Base-by-base conservation (phyloP, 176 grass and related monocot genomes). In the Pontederia crassipes region DNA sequence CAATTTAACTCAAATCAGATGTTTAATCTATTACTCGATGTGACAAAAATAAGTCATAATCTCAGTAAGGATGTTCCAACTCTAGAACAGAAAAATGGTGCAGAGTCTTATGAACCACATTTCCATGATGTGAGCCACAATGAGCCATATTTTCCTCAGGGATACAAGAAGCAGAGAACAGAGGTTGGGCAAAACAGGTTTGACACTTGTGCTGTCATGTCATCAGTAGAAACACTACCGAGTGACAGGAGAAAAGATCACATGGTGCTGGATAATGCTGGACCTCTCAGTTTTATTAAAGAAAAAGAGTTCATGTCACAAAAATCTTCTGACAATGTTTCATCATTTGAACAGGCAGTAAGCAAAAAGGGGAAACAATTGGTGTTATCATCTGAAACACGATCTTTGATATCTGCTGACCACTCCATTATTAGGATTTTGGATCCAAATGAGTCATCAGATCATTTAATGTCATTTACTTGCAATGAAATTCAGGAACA, bases 41-140 rank as follows among this genome's bases (percentile, higher is more conserved):
- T 69, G 64, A 79, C 47, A 67, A 88, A 84, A 80, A 82, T 72
- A 80, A 65, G 82, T 8, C 50, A 80, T 62, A 72, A 64, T 60
- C 45, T 68, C 81, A 72, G 82, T 72, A 64, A 9, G 68, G 55
- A 52, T 57, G 70, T 62, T 65, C 74, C 40, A 18, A 46, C 55
- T 79, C 79, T 46, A 70, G 74, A 48, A 26, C 9, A 52, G 13
- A n/a, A 71, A 64, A 15, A 61, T 72, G 49, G n/a, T 58, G 6
- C 66, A 80, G 12, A 17, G 60, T 70, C 24, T 12, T 28, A 49
- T 13, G 49, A 59, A 50, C 67, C n/a, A 52, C 67, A 63, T 60
- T 52, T 4, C 50, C 58, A 48, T 70, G 53, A 47, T 72, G 69
- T 64, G n/a, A 62, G 49, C 17, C 51, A 52, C 8, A 29, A 32